These are phyloP conservation scores for Hygrophoropsis aurantiaca DNA, from an alignment of 768 basidiomycete species.

Conservation along the genomic window DNA sequence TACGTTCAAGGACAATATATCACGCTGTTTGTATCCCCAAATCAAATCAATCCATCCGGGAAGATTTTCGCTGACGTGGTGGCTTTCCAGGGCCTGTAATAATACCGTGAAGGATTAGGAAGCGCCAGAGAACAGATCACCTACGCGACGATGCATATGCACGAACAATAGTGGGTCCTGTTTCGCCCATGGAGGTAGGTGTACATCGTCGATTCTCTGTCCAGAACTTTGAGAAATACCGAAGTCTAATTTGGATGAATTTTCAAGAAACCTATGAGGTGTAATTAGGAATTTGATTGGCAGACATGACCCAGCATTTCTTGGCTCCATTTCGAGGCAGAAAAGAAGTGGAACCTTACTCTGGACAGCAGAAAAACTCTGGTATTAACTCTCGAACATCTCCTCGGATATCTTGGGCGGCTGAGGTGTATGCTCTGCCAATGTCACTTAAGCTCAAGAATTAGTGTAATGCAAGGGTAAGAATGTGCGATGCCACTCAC, in stretches of 20 bases:
- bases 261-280: conserved; percentile 73
- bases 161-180: conserved; percentile 83
- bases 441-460: conserved; percentile 55
- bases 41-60: conserved; percentile 93
- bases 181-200: conserved; percentile 88
- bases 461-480: neutral
- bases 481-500: conserved; percentile 32
- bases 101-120: no score
- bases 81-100: conserved; percentile 89
- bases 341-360: conserved; percentile 43
- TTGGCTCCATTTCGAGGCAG: no score
- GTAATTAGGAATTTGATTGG: no score
- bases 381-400: conserved; percentile 94
- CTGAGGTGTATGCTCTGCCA: conserved; percentile 79
- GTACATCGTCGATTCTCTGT: conserved; percentile 84
- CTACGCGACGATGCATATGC: conserved; percentile 69
- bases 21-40: conserved; percentile 86
- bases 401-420: conserved; percentile 81
- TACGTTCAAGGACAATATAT: conserved; percentile 73
- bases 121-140: no score
- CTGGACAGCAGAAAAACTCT: conserved; percentile 83
- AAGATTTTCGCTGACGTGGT: conserved; percentile 80
- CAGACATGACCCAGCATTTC: no score
- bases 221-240: conserved; percentile 71
- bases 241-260: conserved; percentile 76